These are phyloP conservation scores for Pythium rhizo-oryzae DNA, from an alignment of 352 stramenopile species.

Conservation along the genomic window DNA sequence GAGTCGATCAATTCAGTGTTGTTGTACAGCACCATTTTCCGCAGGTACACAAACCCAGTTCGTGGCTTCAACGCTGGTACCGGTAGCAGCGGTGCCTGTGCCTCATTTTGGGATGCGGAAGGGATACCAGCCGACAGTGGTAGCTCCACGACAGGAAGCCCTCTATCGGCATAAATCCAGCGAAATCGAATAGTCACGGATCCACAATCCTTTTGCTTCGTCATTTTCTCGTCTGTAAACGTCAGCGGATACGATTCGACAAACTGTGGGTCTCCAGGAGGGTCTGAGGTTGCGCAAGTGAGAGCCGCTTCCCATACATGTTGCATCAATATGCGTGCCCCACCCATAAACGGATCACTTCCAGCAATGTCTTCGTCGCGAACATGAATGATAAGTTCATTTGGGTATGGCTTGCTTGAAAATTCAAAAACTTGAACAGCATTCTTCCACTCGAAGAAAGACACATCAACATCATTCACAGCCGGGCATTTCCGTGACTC, in stretches of 20 bases:
- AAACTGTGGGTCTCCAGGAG: conserved; percentile 31
- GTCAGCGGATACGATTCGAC: conserved; percentile 36
- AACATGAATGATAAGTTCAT: conserved; percentile 37
- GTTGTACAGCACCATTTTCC: conserved; percentile 31
- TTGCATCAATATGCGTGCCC: conserved; percentile 34
- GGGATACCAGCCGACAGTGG: neutral
- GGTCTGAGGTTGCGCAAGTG: conserved; percentile 6
- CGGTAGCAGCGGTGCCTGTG: neutral
- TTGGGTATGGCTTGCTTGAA: conserved; percentile 36
- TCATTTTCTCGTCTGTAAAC: conserved; percentile 46
- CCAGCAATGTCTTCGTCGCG: conserved; percentile 45
- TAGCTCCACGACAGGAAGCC: conserved; percentile 26
- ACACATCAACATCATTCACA: conserved; percentile 43
- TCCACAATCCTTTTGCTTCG: conserved; percentile 41
- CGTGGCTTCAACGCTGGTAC: conserved; percentile 5
- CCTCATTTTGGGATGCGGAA: neutral
- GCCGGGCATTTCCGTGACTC: conserved; percentile 35
- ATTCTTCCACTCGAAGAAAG: conserved; percentile 55
- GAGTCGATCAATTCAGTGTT: conserved; percentile 29
- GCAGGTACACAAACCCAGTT: conserved; percentile 31
- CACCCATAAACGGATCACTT: conserved; percentile 49
- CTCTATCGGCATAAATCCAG: conserved; percentile 38
- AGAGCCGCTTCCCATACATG: conserved; percentile 34
- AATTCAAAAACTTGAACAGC: conserved; percentile 47
- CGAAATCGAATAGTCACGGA: conserved; percentile 43